A percentile compares a stretch with the other conserved stretches of the same genome.
These are phyloP conservation scores for Zymoseptoria pseudotritici DNA, from an alignment of 2,329 filamentous ascomycete species.

Conservation along the genomic window DNA sequence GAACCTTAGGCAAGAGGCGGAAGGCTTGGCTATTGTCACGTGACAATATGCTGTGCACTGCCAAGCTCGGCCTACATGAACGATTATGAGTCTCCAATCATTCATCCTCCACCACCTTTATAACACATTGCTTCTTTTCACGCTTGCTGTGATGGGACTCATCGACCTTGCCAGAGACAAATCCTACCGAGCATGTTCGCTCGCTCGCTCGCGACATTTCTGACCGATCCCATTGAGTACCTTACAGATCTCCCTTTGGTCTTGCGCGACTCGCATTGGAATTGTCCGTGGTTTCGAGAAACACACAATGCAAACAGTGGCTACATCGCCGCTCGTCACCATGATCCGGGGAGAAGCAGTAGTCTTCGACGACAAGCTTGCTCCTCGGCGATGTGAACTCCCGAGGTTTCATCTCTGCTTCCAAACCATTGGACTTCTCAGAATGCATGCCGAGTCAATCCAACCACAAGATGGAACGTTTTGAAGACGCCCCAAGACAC, in stretches of 20 bases:
- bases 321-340: not conserved
- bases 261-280: not conserved
- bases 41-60: no score
- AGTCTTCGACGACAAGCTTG: not conserved
- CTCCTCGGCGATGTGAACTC: not conserved
- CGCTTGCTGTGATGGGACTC: not conserved
- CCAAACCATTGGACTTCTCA: not conserved
- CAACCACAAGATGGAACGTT: not conserved
- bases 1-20: no score
- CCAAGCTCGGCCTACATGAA: no score
- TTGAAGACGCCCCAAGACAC: not conserved
- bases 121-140: not conserved
- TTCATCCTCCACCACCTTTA: not conserved
- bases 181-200: not conserved
- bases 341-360: not conserved
- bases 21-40: no score
- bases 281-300: not conserved
- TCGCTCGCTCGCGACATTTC: not conserved
- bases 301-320: not conserved
- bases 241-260: not conserved
- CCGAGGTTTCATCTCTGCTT: not conserved
- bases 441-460: not conserved
- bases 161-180: not conserved
- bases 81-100: no score
- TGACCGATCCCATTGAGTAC: not conserved